phyloP scores from a whole-genome alignment of 2,329 filamentous ascomycete species.

The Fusarium scirpi region DNA sequence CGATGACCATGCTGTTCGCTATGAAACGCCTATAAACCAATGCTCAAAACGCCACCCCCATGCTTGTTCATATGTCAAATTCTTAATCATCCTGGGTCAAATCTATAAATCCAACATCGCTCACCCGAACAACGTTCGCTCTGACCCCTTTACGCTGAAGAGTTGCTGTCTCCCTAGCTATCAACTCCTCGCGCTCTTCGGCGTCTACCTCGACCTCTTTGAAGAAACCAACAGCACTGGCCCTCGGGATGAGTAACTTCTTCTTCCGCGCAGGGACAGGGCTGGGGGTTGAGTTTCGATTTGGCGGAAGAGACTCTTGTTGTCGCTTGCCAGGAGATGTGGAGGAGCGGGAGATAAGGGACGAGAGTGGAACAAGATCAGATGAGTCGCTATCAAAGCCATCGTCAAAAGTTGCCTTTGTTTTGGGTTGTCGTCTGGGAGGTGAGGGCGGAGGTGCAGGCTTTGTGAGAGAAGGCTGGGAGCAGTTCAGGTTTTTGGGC shows the following conservation, averaged over 20 bases:
- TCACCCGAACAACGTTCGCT: slow-evolving; percentile 44
- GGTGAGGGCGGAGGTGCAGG: background rate
- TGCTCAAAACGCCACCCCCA: slow-evolving; percentile 14
- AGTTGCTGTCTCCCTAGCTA: slow-evolving; percentile 38
- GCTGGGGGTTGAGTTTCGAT: slow-evolving; percentile 21
- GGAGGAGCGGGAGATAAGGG: slow-evolving; percentile 16
- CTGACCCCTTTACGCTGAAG: slow-evolving; percentile 29
- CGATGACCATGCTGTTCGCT: slow-evolving; percentile 12
- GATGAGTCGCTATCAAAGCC: slow-evolving; percentile 32
- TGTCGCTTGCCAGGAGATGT: slow-evolving; percentile 25
- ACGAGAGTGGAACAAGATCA: slow-evolving; percentile 33
- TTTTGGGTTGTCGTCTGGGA: background rate
- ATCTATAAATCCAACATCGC: slow-evolving; percentile 52
- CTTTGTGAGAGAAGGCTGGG: slow-evolving; percentile 17
- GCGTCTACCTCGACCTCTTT: slow-evolving; percentile 48
- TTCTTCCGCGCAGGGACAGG: slow-evolving; percentile 49
- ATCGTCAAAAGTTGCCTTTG: background rate
- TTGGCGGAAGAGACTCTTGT: background rate
- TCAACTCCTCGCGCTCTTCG: slow-evolving; percentile 44
- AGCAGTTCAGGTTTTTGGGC: slow-evolving; percentile 10
- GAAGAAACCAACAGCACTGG: slow-evolving; percentile 56
- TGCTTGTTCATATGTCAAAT: background rate
- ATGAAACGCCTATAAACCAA: slow-evolving; percentile 26
- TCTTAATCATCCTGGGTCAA: slow-evolving; percentile 48
- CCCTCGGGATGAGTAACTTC: slow-evolving; percentile 55